A percentile compares a stretch with the other conserved stretches of the same genome.
phyloP scores from a whole-genome alignment of 176 grass and related monocot genomes.

The Oropetium thomaeum region DNA sequence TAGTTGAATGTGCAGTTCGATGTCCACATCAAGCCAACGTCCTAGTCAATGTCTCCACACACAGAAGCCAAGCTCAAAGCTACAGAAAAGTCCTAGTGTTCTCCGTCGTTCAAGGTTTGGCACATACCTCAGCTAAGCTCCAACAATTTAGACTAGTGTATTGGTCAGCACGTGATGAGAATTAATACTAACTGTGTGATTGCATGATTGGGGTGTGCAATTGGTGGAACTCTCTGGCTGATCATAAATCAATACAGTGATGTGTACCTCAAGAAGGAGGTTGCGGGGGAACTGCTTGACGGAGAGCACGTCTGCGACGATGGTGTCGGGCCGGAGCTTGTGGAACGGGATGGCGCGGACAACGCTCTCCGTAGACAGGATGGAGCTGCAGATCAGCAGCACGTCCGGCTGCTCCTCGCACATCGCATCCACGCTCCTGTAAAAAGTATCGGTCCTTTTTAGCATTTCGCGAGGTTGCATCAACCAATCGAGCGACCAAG shows the following conservation, averaged over 20 bases:
- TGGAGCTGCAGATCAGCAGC: conserved; percentile 68
- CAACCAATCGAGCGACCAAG: background rate
- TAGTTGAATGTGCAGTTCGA: background rate
- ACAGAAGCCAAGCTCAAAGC: background rate
- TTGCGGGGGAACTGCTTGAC: conserved; percentile 75
- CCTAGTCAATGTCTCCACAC: background rate
- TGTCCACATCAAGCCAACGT: background rate
- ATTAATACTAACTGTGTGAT: background rate
- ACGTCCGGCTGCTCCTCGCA: conserved; percentile 63
- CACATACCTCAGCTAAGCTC: background rate
- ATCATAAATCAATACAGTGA: too few relatives aligned
- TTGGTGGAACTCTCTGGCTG: background rate
- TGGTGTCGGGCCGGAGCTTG: conserved; percentile 51
- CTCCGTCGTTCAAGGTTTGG: background rate
- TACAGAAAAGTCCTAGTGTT: background rate
- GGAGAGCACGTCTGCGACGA: conserved; percentile 69
- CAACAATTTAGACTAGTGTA: background rate
- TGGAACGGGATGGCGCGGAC: conserved; percentile 45
- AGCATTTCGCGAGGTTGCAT: background rate
- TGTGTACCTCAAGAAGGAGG: conserved; percentile 61
- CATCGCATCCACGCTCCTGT: conserved; percentile 45
- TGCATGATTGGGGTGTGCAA: background rate
- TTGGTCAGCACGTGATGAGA: background rate
- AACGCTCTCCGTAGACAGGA: conserved; percentile 59
- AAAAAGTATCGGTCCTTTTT: background rate